Percentiles rank a stretch among this genome's conserved stretches.
These are phyloP conservation scores for Ascochyta pisi DNA, from an alignment of 2,329 filamentous ascomycete species.

Conservation along the genomic window DNA sequence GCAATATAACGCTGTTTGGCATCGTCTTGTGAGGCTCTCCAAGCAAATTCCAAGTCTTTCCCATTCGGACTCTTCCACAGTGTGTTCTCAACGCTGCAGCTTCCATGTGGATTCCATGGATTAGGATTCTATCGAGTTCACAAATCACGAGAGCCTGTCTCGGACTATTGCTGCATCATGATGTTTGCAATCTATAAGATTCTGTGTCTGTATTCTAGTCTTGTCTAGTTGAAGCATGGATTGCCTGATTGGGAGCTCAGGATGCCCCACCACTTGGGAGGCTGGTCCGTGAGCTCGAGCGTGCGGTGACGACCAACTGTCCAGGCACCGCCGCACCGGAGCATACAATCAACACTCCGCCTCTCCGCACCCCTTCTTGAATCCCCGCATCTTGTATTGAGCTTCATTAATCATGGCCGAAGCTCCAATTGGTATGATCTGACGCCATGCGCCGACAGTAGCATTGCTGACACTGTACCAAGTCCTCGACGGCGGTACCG, in stretches of 20 bases:
- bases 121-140: no score
- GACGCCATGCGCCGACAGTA: conserved; percentile 10
- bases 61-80: no score
- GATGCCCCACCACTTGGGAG: conserved; percentile 28
- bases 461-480: conserved; percentile 42
- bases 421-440: conserved; percentile 56
- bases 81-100: no score
- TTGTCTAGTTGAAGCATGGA: background rate
- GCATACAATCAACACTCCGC: conserved; percentile 17
- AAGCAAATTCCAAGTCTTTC: no score
- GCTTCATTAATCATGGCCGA: conserved; percentile 53
- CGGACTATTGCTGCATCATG: no score
- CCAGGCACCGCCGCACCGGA: conserved; percentile 18
- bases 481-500: conserved; percentile 99
- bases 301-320: conserved; percentile 26
- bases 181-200: no score
- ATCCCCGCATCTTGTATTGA: conserved; percentile 18
- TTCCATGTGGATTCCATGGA: no score
- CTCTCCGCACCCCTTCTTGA: conserved; percentile 8
- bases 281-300: conserved; percentile 14
- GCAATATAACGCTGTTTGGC: no score
- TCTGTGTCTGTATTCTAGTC: background rate
- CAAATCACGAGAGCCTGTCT: no score
- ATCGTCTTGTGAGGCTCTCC: no score
- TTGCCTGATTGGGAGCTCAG: conserved; percentile 18